Conservation (phyloP, 345 rosid genomes). For the Acer saccharum region DNA sequence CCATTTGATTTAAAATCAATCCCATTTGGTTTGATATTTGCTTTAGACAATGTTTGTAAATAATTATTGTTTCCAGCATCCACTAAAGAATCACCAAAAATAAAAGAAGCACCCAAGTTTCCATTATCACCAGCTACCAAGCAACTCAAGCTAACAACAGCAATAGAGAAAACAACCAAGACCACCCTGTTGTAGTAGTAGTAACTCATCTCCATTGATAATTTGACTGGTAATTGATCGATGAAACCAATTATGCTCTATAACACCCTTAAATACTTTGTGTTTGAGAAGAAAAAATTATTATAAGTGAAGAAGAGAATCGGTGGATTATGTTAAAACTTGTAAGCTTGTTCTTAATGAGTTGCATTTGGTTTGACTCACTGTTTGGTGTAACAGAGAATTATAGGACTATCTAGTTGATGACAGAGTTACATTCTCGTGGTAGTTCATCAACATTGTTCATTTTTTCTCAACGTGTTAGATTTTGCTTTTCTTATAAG, state of each 20-base stretch:
- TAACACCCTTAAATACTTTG: background rate
- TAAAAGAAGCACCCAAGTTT: constrained; percentile 58
- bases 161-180: constrained; percentile 13
- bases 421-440: background rate
- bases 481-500: constrained; percentile 32
- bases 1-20: constrained; percentile 75
- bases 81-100: constrained; percentile 87
- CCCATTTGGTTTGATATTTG: constrained; percentile 81
- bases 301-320: background rate
- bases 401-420: background rate
- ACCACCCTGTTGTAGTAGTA: constrained; percentile 3
- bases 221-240: background rate
- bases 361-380: constrained; percentile 52
- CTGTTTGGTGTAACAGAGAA: background rate
- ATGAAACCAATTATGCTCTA: background rate
- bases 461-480: constrained; percentile 25
- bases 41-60: constrained; percentile 73
- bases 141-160: constrained; percentile 13
- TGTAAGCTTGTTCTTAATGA: constrained; percentile 29
- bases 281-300: too few species aligned
- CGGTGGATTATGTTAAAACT: constrained; percentile 28
- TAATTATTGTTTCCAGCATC: constrained; percentile 93
- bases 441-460: constrained; percentile 48
- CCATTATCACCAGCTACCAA: constrained; percentile 15
- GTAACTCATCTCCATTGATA: background rate